Evolutionary conservation across 2,329 filamentous ascomycete genomes (phyloP), one percentile per base, ranked within the genome.

Genomic region (Fusarium sp.): DNA sequence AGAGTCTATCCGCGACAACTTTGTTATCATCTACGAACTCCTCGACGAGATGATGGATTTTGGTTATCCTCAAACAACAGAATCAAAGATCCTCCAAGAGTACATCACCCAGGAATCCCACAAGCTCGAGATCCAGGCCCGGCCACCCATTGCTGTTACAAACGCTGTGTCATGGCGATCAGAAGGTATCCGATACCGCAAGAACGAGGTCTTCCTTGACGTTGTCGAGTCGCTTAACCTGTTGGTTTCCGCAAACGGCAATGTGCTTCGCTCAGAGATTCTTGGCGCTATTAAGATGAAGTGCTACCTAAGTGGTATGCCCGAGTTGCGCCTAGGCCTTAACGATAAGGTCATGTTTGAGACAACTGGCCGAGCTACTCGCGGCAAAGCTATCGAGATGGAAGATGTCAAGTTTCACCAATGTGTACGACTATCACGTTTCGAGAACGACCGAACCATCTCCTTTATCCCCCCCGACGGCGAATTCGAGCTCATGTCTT

Each of bases 21-120:
- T 99, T 78, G 96, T 99, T 79, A 90, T 99, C 77, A 99, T 99
- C 77, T 99, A 99, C 85, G 96, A 99, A 82, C 83, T 99, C 65
- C 88, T 99, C 67, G 96, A 99, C 78, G 96, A 99, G 84, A 99
- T 99, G 96, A 99, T 99, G 96, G 96, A 99, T 82, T 99, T 99
- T 84, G 96, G 96, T 68, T 97, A 99, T 79, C 96, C 96, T 7
- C 96, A 99, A 80, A 99, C 96, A 11, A 99, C 96, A 71, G 96
- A 99, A 81, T 93, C 89, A 79, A 99, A 99, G 87, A 99, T 99
- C 78, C 84, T 99, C 64, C 96, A 99, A 81, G 96, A 99, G 84
- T 97, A 97, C 83, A 99, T 99, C 78, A 99, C 96, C 40, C 96
- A 99, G 81, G 96, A 99, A 82, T 97, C 94, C 54, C 96, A 99